Conservation (phyloP, 352 stramenopile species). For the Phytophthora nicotianae region DNA sequence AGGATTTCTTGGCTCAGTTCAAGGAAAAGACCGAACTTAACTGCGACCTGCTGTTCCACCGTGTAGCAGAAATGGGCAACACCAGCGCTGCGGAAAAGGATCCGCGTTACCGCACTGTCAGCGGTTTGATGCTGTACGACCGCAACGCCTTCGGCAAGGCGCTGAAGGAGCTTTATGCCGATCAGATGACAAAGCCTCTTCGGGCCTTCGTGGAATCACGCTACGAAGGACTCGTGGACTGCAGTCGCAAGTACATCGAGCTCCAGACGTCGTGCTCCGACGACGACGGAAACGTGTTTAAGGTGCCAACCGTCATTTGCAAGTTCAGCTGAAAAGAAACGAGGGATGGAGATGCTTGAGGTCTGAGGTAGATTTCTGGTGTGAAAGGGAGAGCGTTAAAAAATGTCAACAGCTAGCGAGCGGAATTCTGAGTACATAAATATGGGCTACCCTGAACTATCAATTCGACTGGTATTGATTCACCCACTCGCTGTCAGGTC, state of each 20-base stretch:
- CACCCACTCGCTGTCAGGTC: no score
- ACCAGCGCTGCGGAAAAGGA: slow-evolving; percentile 64
- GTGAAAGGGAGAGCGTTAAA: slow-evolving; percentile 19
- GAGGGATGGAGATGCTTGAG: no score
- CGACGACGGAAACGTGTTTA: slow-evolving; percentile 81
- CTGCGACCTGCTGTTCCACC: slow-evolving; percentile 83
- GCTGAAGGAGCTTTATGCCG: slow-evolving; percentile 73
- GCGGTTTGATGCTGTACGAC: slow-evolving; percentile 88
- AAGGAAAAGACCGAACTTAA: slow-evolving; percentile 77
- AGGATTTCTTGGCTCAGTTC: slow-evolving; percentile 71
- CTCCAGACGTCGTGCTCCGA: slow-evolving; percentile 87
- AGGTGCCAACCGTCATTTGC: slow-evolving; percentile 87
- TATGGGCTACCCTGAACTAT: no score
- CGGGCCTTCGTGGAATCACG: slow-evolving; percentile 73
- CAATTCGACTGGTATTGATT: no score
- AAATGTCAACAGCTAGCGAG: slow-evolving; percentile 6
- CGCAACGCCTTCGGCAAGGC: slow-evolving; percentile 78
- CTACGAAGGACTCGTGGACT: slow-evolving; percentile 86
- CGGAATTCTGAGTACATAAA: not conserved
- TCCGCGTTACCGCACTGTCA: slow-evolving; percentile 64
- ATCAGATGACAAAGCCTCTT: slow-evolving; percentile 61
- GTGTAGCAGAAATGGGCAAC: slow-evolving; percentile 73
- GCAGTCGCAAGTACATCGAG: slow-evolving; percentile 81
- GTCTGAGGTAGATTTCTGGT: slow-evolving; percentile 14
- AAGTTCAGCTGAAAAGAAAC: slow-evolving; percentile 69